Conservation (phyloP, 306 rosid genomes). For the Arachis stenosperma region DNA sequence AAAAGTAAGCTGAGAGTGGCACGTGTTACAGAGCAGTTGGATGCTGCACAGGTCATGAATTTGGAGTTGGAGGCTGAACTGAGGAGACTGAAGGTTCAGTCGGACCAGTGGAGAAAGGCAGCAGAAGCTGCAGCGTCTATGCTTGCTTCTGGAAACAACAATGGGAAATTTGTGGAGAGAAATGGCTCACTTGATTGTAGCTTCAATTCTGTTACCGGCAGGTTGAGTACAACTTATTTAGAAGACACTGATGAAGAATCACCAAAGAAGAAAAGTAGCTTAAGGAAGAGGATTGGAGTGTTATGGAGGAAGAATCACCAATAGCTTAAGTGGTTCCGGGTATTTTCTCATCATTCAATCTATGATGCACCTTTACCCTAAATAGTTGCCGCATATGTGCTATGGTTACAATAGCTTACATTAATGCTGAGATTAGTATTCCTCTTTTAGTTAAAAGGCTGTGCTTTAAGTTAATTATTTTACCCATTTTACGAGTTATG, state of each 20-base stretch:
- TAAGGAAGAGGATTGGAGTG: conserved; percentile 95
- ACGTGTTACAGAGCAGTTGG: conserved; percentile 79
- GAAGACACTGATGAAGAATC: conserved; percentile 86
- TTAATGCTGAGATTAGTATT: too few species aligned
- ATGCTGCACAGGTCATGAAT: conserved; percentile 73
- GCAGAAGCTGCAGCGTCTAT: conserved; percentile 93
- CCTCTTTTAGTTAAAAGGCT: too few species aligned
- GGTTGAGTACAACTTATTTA: conserved; percentile 66
- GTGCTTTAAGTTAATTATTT: too few species aligned
- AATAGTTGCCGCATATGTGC: too few species aligned
- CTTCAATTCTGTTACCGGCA: conserved; percentile 56
- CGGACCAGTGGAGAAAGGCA: conserved; percentile 97
- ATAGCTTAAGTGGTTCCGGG: conserved; percentile 37
- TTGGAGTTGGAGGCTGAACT: conserved; percentile 85
- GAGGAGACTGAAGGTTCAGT: conserved; percentile 84
- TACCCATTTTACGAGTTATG: too few species aligned
- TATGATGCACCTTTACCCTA: too few species aligned
- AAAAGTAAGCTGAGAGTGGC: conserved; percentile 59
- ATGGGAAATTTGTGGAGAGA: conserved; percentile 66
- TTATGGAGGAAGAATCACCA: conserved; percentile 89
- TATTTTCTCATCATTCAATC: not conserved
- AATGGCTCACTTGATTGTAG: conserved; percentile 58
- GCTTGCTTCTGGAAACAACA: conserved; percentile 72
- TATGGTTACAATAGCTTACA: too few species aligned
- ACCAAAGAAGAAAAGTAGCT: conserved; percentile 85